These are phyloP conservation scores for Botryobasidium botryosum DNA, from an alignment of 768 basidiomycete genomes.

Conservation along the genomic window DNA sequence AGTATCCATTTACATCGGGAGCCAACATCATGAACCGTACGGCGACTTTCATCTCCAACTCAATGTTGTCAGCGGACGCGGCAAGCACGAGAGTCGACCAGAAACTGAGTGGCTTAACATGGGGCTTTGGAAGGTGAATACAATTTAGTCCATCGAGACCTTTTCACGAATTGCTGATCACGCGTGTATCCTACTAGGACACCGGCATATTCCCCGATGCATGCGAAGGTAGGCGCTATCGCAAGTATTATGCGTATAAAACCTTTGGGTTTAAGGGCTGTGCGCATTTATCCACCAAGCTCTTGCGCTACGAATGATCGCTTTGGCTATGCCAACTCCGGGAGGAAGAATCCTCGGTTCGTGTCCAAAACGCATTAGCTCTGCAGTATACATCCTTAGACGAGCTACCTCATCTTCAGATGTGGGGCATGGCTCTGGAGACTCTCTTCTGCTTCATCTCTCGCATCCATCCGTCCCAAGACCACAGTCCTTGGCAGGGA, in stretches of 20 bases:
- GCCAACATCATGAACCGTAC: too few relatives aligned
- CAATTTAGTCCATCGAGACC: neutral
- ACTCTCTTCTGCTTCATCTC: conserved; percentile 42
- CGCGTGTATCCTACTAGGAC: conserved; percentile 21
- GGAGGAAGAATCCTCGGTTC: conserved; percentile 38
- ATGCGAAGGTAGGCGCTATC: conserved; percentile 52
- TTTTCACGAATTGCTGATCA: neutral
- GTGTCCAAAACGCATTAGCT: too few relatives aligned
- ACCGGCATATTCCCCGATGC: conserved; percentile 37
- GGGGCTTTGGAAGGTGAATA: conserved; percentile 46
- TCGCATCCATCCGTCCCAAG: conserved; percentile 29
- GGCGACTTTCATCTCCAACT: neutral
- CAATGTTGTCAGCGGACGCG: neutral
- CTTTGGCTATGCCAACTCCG: conserved; percentile 25
- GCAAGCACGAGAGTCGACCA: conserved; percentile 19
- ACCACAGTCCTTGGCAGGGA: conserved; percentile 34
- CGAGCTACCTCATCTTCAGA: conserved; percentile 23
- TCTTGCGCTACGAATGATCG: conserved; percentile 36
- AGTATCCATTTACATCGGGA: too few relatives aligned
- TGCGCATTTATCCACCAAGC: conserved; percentile 18
- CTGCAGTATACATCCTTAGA: neutral
- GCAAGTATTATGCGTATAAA: neutral
- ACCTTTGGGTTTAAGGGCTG: neutral
- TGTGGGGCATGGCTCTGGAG: conserved; percentile 52
- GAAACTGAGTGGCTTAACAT: conserved; percentile 55